phyloP scores from a whole-genome alignment of 768 basidiomycete species.

The Lactifluus piperatus region DNA sequence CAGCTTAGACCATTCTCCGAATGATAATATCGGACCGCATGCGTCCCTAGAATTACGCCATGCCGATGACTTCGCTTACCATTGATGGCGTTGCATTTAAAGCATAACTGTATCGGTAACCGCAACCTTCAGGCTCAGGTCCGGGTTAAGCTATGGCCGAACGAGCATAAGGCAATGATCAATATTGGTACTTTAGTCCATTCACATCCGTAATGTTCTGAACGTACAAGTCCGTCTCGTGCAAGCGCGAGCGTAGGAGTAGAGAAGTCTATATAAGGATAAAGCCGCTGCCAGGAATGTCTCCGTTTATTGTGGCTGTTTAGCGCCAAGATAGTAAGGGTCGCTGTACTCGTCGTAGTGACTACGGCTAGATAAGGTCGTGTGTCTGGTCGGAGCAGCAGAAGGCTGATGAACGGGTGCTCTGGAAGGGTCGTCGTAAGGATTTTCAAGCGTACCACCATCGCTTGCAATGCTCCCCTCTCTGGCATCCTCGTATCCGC shows the following conservation, averaged over 20 bases:
- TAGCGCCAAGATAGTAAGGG: conserved; percentile 24
- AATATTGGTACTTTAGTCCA: background rate
- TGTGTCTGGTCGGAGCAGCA: background rate
- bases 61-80: too few species aligned
- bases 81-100: background rate
- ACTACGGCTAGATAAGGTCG: background rate
- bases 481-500: conserved; percentile 12
- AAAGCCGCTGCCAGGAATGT: background rate
- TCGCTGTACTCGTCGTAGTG: conserved; percentile 25
- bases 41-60: too few species aligned
- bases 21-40: background rate
- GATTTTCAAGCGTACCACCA: conserved; percentile 7
- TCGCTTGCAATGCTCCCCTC: conserved; percentile 18
- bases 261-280: background rate
- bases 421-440: background rate
- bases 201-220: conserved; percentile 1
- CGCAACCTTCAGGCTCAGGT: too few species aligned
- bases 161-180: too few species aligned
- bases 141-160: too few species aligned
- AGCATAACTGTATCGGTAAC: background rate
- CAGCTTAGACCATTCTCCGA: background rate
- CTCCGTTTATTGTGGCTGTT: background rate
- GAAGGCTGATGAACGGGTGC: background rate
- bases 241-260: background rate
- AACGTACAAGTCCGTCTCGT: background rate